Evolutionary conservation across 352 stramenopile species (phyloP).

Genomic region (Peronosclerospora sorghi): DNA sequence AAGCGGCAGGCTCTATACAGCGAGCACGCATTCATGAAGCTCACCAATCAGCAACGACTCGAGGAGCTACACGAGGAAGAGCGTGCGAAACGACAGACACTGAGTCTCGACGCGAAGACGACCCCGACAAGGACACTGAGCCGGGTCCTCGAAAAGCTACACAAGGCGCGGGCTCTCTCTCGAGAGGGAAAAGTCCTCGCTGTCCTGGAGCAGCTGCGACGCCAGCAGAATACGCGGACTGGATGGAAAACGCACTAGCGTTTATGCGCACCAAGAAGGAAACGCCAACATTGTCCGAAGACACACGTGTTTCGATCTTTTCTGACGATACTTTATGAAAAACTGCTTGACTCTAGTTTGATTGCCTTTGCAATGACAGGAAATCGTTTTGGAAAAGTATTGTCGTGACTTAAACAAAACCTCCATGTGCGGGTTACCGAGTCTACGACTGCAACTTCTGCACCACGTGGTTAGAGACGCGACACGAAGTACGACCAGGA

Average conservation of each 20-base stretch:
- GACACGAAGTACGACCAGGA: neutral
- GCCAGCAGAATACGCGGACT: slow-evolving; percentile 21
- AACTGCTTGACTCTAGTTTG: slow-evolving; percentile 23
- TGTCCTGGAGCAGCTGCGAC: slow-evolving; percentile 4
- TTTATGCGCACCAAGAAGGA: slow-evolving; percentile 24
- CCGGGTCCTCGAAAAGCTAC: slow-evolving; percentile 13
- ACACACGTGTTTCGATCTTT: no score
- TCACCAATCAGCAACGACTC: slow-evolving; percentile 10
- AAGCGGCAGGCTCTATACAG: slow-evolving; percentile 13
- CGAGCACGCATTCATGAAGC: slow-evolving; percentile 10
- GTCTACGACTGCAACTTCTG: slow-evolving; percentile 43
- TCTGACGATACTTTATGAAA: no score
- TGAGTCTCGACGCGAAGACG: slow-evolving; percentile 3
- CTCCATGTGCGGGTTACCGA: slow-evolving; percentile 33
- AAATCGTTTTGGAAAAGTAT: slow-evolving; percentile 43
- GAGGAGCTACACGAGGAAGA: slow-evolving; percentile 22
- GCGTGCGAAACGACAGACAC: slow-evolving; percentile 15
- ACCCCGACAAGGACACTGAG: slow-evolving; percentile 11
- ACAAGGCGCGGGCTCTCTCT: slow-evolving; percentile 3
- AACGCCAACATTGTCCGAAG: no score
- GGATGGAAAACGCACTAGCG: slow-evolving; percentile 15
- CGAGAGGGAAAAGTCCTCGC: slow-evolving; percentile 1
- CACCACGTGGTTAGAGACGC: neutral
- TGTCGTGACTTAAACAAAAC: slow-evolving; percentile 36
- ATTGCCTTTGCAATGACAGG: slow-evolving; percentile 33